Percentiles rank a stretch among this genome's conserved stretches.
Conservation (phyloP, 176 grass and related monocot genomes). For the Triticum turgidum region DNA sequence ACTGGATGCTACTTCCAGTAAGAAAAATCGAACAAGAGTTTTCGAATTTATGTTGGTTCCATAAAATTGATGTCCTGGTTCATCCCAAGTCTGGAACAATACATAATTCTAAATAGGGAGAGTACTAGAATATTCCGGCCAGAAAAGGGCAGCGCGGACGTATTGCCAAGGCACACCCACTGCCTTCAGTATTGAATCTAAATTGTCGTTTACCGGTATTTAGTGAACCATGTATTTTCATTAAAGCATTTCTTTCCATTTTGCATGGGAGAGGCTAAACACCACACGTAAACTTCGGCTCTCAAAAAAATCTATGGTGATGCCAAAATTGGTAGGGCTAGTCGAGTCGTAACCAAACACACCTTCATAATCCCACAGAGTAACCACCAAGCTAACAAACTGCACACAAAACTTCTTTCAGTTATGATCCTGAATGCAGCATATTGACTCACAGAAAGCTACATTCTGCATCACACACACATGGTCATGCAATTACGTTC, state of each 20-base stretch:
- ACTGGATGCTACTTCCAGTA: neutral
- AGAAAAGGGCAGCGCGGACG: neutral
- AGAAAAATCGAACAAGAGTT: neutral
- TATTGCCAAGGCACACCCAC: neutral
- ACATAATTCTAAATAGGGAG: neutral
- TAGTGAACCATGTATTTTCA: neutral
- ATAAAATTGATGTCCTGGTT: neutral
- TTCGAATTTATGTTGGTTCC: neutral
- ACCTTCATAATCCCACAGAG: neutral
- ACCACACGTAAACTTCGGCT: neutral
- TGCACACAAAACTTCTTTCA: neutral
- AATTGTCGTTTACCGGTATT: neutral
- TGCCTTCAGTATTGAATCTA: neutral
- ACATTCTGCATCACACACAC: neutral
- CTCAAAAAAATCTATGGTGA: neutral
- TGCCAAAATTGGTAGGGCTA: neutral
- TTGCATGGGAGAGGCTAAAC: neutral
- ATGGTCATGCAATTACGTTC: neutral
- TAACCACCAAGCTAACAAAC: constrained; percentile 1
- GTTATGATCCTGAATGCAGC: neutral
- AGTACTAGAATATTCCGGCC: neutral
- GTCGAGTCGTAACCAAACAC: neutral
- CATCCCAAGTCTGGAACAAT: constrained; percentile 15
- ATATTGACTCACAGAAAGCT: neutral
- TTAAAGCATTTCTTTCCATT: neutral